Percentiles rank a stretch among this genome's conserved stretches.
phyloP scores from a whole-genome alignment of 768 basidiomycete species.

The Chalciporus piperatus region DNA sequence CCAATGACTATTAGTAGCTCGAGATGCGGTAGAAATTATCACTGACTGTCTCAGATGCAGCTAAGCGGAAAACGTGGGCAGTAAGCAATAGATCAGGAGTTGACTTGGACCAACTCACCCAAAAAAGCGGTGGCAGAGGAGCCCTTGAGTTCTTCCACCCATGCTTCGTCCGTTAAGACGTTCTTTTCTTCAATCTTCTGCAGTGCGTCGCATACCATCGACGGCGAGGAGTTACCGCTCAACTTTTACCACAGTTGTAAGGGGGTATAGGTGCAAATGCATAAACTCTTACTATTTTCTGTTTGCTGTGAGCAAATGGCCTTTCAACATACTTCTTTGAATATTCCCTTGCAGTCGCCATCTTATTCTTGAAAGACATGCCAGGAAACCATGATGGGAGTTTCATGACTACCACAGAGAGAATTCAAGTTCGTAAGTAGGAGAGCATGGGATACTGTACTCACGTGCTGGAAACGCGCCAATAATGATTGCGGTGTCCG shows the following conservation, averaged over 20 bases:
- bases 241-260: too few relatives aligned
- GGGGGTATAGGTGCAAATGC: too few relatives aligned
- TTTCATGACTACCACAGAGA: conserved; percentile 2
- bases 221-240: conserved; percentile 7
- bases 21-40: neutral
- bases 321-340: conserved; percentile 15
- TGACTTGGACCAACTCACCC: conserved; percentile 3
- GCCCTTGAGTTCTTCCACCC: conserved; percentile 17
- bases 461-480: conserved; percentile 16
- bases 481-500: conserved; percentile 18
- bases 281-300: too few relatives aligned
- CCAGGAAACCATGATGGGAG: conserved; percentile 25
- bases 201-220: conserved; percentile 22
- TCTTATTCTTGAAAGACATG: conserved; percentile 22
- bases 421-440: too few relatives aligned
- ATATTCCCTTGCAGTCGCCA: conserved; percentile 11
- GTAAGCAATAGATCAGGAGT: neutral
- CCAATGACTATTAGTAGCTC: neutral
- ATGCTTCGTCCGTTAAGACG: neutral
- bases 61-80: conserved; percentile 9
- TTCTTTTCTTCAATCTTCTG: conserved; percentile 8
- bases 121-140: conserved; percentile 22
- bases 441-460: too few relatives aligned
- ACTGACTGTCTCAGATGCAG: conserved; percentile 20
- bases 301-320: conserved; percentile 9